These are phyloP conservation scores for Russula brevipes DNA, from an alignment of 768 basidiomycete species.

Conservation along the genomic window DNA sequence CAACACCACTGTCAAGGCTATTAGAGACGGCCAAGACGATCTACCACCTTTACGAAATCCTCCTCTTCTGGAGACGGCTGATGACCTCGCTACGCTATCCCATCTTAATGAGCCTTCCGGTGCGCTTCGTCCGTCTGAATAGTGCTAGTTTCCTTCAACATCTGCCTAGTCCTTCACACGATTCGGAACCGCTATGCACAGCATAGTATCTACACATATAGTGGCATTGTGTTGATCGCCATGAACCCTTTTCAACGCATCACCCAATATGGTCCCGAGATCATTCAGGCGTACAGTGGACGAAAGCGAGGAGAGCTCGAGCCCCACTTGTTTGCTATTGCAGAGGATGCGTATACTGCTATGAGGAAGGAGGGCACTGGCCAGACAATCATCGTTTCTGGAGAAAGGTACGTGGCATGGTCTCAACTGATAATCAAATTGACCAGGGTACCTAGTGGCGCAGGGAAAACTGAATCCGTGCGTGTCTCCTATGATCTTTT, in stretches of 20 bases:
- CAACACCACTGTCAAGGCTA: conserved; percentile 72
- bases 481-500: conserved; percentile 28
- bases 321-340: conserved; percentile 97
- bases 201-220: conserved; percentile 98
- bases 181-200: conserved; percentile 95
- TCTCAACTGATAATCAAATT: conserved; percentile 21
- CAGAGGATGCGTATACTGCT: conserved; percentile 96
- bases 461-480: conserved; percentile 98
- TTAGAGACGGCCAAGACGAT: conserved; percentile 71
- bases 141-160: neutral
- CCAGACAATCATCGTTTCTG: conserved; percentile 98
- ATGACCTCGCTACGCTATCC: conserved; percentile 96
- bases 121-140: conserved; percentile 34
- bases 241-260: conserved; percentile 99
- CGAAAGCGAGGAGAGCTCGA: conserved; percentile 90
- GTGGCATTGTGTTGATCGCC: conserved; percentile 97
- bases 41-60: conserved; percentile 96
- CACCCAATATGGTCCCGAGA: conserved; percentile 93
- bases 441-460: conserved; percentile 60
- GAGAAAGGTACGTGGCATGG: conserved; percentile 69
- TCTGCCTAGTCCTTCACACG: conserved; percentile 77
- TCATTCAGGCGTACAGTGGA: conserved; percentile 95
- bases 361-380: conserved; percentile 93
- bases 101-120: conserved; percentile 98
- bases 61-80: conserved; percentile 91